These are phyloP conservation scores for Komagataella ulmi DNA, from an alignment of 805 yeast species.

Conservation along the genomic window DNA sequence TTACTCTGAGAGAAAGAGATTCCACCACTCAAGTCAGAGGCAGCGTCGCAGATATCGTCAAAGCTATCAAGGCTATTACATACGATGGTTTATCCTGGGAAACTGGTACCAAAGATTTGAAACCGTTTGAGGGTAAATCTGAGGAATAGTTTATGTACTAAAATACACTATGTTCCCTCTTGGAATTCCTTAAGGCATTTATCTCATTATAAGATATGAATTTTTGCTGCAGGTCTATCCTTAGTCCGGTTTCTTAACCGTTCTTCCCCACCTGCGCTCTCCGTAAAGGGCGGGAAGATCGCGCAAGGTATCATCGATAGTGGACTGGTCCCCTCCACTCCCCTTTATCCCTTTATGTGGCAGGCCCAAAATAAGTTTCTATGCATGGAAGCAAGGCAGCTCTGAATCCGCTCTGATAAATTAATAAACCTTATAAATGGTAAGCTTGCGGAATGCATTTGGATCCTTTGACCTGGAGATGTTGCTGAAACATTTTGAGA, in stretches of 20 bases:
- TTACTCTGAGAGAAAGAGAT: constrained; percentile 95
- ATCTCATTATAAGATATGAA: no score
- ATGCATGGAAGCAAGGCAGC: neutral
- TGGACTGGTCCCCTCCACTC: neutral
- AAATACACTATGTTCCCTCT: neutral
- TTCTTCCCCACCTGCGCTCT: neutral
- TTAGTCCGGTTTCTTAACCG: neutral
- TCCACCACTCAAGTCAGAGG: constrained; percentile 96
- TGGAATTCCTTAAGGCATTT: no score
- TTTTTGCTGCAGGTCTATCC: neutral
- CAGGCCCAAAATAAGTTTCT: neutral
- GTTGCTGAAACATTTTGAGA: neutral
- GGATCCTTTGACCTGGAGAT: neutral
- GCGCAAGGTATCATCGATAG: neutral
- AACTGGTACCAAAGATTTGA: constrained; percentile 65
- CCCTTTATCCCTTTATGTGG: neutral
- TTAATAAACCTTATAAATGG: neutral
- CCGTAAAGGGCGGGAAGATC: neutral
- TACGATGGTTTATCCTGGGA: constrained; percentile 70
- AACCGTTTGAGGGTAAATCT: constrained; percentile 42
- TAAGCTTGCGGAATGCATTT: neutral
- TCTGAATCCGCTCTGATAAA: neutral
- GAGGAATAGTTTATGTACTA: neutral
- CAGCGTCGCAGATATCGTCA: constrained; percentile 50
- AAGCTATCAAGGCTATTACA: constrained; percentile 65